Base-by-base conservation (phyloP, 73 alveolate genomes). In the Paramecium sonneborni region DNA sequence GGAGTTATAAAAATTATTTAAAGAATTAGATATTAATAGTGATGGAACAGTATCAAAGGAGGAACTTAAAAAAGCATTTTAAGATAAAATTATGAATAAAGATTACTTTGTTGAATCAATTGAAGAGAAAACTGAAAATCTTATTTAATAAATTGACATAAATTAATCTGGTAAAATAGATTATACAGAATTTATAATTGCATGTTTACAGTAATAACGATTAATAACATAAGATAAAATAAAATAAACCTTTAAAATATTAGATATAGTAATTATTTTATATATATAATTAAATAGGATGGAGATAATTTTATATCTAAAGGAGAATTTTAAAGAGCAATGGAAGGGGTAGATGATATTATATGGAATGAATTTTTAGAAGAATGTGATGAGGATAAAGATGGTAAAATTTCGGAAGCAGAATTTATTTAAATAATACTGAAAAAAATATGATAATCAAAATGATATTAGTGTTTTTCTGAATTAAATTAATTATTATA, bases 181-280 rank as follows among this genome's bases (percentile, higher is more conserved):
- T 68, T 92, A 85, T 46, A 92, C 93, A 1, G 95, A 92, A 92
- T 92, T 92, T 41, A 72, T 92, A 37, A 74, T 84, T 14, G 93
- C 95, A 21, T 37, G 88, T 67, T 28, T 92, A 46, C 35, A 92
- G 28, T 23, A 89, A 34, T n/a, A 70, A 37, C n/a, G 52, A 21
- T 52, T 85, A 34, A 38, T 92, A 18, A 85, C 86, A 23, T 57
- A 35, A 24, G 93, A 92, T 9, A 92, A 76, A 21, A 72, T 92
- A 20, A 72, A 85, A 55, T 85, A 85, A 57, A 95, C 95, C n/a
- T 92, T 92, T 87, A 85, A 92, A 89, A 44, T 85, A 35, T 88
- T 85, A 39, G 95, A 92, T 62, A 46, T 92, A 20, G 86, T 72
- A 72, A 14, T 34, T 11, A 1, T 26, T 28, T 24, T 14, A 12